These are phyloP conservation scores for Chloris gayana DNA, from an alignment of 176 grass and related monocot genomes.

Conservation along the genomic window DNA sequence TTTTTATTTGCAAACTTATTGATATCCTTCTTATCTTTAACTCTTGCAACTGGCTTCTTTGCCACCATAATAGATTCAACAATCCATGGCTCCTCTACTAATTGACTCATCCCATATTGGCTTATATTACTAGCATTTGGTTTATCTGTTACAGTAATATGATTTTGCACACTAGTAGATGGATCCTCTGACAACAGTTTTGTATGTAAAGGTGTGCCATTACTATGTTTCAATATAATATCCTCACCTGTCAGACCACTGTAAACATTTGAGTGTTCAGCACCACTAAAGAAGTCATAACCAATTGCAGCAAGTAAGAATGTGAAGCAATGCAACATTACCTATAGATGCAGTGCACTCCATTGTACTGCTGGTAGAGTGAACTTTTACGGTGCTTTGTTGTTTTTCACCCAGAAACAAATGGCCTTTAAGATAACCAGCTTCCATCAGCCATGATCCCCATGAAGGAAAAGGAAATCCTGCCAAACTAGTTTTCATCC, in stretches of 20 bases:
- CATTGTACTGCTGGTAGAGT: constrained; percentile 33
- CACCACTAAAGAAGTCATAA: constrained; percentile 40
- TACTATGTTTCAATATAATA: constrained; percentile 62
- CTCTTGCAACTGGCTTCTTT: constrained; percentile 42
- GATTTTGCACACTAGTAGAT: constrained; percentile 29
- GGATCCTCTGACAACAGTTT: constrained; percentile 44
- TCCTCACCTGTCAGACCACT: constrained; percentile 88
- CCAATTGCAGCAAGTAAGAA: constrained; percentile 33
- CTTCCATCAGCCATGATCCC: constrained; percentile 83
- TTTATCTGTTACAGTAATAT: constrained; percentile 37
- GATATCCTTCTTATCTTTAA: constrained; percentile 42
- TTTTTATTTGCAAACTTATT: constrained; percentile 32
- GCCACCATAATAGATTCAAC: constrained; percentile 50
- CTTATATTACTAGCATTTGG: constrained; percentile 34
- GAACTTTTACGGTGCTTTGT: constrained; percentile 30
- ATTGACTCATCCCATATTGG: constrained; percentile 50
- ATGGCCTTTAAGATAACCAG: constrained; percentile 42
- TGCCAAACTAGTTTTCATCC: constrained; percentile 60
- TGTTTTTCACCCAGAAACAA: constrained; percentile 27
- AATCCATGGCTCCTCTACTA: constrained; percentile 89
- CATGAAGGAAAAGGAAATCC: constrained; percentile 61
- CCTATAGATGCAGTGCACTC: constrained; percentile 51
- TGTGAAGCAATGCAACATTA: constrained; percentile 45
- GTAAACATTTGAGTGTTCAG: constrained; percentile 96
- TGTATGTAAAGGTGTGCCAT: constrained; percentile 54